Evolutionary conservation across 2,329 filamentous ascomycete species (phyloP).

Genomic region (Didymosphaeria variabile): DNA sequence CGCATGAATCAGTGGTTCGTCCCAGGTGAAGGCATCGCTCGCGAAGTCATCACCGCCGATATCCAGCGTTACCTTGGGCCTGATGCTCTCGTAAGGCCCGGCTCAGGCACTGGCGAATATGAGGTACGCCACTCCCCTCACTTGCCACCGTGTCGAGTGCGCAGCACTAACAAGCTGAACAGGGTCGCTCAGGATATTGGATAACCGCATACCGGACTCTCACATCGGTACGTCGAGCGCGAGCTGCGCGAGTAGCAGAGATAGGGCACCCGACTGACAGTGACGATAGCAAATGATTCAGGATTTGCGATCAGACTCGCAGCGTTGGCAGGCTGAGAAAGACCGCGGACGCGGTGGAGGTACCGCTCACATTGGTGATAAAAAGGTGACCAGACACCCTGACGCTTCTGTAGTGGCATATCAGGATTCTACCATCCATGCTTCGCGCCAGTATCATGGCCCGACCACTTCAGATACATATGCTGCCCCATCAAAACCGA

Average conservation of each 20-base stretch:
- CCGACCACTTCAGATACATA: constrained; percentile 39
- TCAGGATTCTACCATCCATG: constrained; percentile 54
- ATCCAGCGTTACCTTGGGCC: constrained; percentile 62
- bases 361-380: constrained; percentile 54
- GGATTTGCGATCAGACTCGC: constrained; percentile 59
- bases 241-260: neutral
- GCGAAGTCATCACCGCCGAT: constrained; percentile 62
- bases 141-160: constrained; percentile 13
- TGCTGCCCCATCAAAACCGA: constrained; percentile 31
- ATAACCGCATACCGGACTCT: constrained; percentile 62
- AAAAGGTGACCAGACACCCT: constrained; percentile 56
- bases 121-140: constrained; percentile 49
- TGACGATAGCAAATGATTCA: constrained; percentile 57
- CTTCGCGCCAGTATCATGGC: constrained; percentile 54
- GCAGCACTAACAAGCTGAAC: constrained; percentile 26
- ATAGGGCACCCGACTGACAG: constrained; percentile 29
- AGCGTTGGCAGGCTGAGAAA: constrained; percentile 53
- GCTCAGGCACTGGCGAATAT: constrained; percentile 55
- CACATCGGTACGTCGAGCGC: constrained; percentile 54
- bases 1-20: constrained; percentile 59
- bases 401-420: constrained; percentile 56
- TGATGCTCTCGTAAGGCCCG: constrained; percentile 60
- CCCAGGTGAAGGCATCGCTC: constrained; percentile 59
- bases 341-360: constrained; percentile 43
- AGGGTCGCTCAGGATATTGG: constrained; percentile 60